These are phyloP conservation scores for Cordyceps cicadae DNA, from an alignment of 2,329 filamentous ascomycete genomes.

Conservation along the genomic window DNA sequence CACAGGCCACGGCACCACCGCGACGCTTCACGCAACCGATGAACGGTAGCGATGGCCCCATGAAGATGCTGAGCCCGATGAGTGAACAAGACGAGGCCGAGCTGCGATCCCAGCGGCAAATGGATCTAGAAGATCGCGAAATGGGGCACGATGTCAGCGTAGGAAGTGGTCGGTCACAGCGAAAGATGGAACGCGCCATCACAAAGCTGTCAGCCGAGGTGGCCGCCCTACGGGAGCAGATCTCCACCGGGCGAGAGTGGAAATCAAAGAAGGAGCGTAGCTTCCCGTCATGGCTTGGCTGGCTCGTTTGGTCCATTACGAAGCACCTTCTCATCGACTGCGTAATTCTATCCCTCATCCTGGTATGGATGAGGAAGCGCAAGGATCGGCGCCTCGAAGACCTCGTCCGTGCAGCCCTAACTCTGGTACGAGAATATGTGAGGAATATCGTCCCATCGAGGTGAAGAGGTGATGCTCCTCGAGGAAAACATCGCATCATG, in stretches of 20 bases:
- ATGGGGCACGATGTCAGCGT: constrained; percentile 27
- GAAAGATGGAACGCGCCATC: constrained; percentile 74
- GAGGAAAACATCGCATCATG: not conserved
- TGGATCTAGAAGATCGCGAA: constrained; percentile 37
- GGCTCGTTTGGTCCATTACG: constrained; percentile 58
- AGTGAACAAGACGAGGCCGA: constrained; percentile 71
- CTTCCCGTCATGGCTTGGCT: constrained; percentile 60
- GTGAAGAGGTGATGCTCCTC: constrained; percentile 25
- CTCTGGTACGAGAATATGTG: constrained; percentile 49
- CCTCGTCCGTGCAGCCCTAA: constrained; percentile 57
- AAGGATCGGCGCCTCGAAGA: constrained; percentile 67
- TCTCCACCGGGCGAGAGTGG: constrained; percentile 68
- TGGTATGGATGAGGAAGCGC: constrained; percentile 64
- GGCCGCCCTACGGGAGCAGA: constrained; percentile 83
- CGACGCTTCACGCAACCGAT: constrained; percentile 35
- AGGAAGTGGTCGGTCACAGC: constrained; percentile 58
- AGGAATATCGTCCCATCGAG: constrained; percentile 50
- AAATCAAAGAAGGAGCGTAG: constrained; percentile 56
- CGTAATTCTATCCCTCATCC: constrained; percentile 53
- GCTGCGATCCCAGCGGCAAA: constrained; percentile 40
- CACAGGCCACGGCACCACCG: constrained; percentile 31
- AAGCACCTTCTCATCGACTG: constrained; percentile 71
- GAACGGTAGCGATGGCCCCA: constrained; percentile 44
- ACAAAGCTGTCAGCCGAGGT: constrained; percentile 89
- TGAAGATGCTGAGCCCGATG: constrained; percentile 74